Evolutionary conservation across 441 rosid genomes (phyloP).

Genomic region (Corymbia citriodora): DNA sequence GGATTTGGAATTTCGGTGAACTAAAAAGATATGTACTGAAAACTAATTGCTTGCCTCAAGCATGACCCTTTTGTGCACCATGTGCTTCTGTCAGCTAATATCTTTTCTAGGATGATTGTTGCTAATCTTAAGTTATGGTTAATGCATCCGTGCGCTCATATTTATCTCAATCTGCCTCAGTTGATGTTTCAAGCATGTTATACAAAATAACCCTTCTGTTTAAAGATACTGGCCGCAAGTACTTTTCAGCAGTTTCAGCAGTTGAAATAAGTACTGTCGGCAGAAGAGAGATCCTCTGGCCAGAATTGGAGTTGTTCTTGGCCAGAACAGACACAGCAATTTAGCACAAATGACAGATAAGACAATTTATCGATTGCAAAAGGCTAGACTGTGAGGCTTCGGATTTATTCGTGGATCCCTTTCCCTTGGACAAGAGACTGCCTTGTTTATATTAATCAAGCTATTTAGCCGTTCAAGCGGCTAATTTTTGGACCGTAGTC

Average conservation of each 20-base stretch:
- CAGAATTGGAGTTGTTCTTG: background rate
- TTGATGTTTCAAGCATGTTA: background rate
- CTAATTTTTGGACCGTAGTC: background rate
- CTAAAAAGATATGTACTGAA: background rate
- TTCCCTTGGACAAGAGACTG: background rate
- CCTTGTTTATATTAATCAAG: background rate
- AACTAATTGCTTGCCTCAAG: slow-evolving; percentile 36
- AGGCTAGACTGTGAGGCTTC: background rate
- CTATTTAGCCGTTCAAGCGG: background rate
- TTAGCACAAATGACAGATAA: background rate
- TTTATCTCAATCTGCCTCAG: background rate
- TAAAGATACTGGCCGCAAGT: background rate
- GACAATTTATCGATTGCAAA: background rate
- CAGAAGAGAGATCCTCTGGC: background rate
- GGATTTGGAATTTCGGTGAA: background rate
- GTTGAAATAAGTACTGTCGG: background rate
- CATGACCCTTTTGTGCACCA: slow-evolving; percentile 7
- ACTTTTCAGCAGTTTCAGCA: background rate
- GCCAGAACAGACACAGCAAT: background rate
- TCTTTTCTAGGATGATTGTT: background rate
- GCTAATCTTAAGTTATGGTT: background rate
- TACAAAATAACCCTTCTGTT: background rate
- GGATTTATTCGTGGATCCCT: background rate
- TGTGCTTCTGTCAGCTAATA: background rate
- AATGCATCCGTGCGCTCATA: background rate